These are phyloP conservation scores for Yamadazyma kanchanaburiensis DNA, from an alignment of 1,139 yeast species.

Conservation along the genomic window DNA sequence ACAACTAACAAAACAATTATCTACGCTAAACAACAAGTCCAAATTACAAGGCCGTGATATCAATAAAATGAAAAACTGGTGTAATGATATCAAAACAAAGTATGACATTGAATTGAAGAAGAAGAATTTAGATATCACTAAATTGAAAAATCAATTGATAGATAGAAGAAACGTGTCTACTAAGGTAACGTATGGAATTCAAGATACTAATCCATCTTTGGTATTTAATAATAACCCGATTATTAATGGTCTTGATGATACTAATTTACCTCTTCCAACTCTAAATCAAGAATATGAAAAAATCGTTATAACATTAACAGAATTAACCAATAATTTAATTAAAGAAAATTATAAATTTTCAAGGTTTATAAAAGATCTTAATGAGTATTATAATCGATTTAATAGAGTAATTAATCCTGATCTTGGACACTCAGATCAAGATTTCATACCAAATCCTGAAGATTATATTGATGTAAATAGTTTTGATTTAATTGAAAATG, in stretches of 20 bases:
- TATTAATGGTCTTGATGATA: conserved; percentile 21
- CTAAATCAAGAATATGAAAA: conserved; percentile 35
- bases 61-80: conserved; percentile 25
- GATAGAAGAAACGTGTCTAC: conserved; percentile 34
- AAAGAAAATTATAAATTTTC: conserved; percentile 38
- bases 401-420: conserved; percentile 19
- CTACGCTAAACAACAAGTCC: conserved; percentile 20
- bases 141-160: conserved; percentile 37
- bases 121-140: conserved; percentile 33
- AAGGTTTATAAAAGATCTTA: conserved; percentile 28
- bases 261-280: conserved; percentile 13
- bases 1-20: conserved; percentile 14
- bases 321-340: conserved; percentile 37
- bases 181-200: conserved; percentile 26
- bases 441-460: conserved; percentile 31
- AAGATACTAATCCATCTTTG: conserved; percentile 20
- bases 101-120: conserved; percentile 41
- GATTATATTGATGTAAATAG: conserved; percentile 26
- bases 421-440: conserved; percentile 8
- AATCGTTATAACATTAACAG: conserved; percentile 35
- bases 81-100: conserved; percentile 30
- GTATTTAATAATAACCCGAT: conserved; percentile 34
- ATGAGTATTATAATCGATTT: conserved; percentile 24
- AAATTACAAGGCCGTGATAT: conserved; percentile 30
- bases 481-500: conserved; percentile 12